Evolutionary conservation across 495 filamentous ascomycete species (phyloP).

Genomic region (Sporormia fimetaria): DNA sequence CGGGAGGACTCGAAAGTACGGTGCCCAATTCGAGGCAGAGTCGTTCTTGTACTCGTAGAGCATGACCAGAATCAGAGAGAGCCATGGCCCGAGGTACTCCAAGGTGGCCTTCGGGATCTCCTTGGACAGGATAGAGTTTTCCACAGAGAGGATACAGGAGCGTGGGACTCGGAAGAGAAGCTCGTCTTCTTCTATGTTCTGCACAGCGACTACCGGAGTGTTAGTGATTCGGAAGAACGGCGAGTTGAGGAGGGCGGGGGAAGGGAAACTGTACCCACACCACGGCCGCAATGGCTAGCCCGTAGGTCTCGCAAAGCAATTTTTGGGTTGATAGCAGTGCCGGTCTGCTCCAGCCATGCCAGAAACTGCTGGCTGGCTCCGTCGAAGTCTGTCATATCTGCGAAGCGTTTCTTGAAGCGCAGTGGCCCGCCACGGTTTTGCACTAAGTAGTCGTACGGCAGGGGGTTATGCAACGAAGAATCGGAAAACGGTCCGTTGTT

Average conservation of each 20-base stretch:
- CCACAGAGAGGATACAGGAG: constrained; percentile 39
- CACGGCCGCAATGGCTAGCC: constrained; percentile 43
- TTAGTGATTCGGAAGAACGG: constrained; percentile 4
- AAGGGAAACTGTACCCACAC: constrained; percentile 43
- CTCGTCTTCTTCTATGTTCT: constrained; percentile 50
- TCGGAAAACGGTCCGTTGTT: too few relatives aligned
- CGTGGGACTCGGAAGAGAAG: constrained; percentile 55
- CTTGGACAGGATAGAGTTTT: constrained; percentile 28
- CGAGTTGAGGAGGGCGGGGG: background rate
- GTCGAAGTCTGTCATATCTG: constrained; percentile 7
- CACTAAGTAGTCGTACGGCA: too few relatives aligned
- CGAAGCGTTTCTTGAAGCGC: too few relatives aligned
- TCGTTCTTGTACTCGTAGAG: constrained; percentile 62
- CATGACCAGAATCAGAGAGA: constrained; percentile 65
- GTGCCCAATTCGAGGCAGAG: constrained; percentile 55
- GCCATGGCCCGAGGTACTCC: constrained; percentile 38
- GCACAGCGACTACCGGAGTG: constrained; percentile 41
- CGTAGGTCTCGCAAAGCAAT: constrained; percentile 46
- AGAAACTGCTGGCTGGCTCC: constrained; percentile 37
- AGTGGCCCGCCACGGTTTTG: too few relatives aligned
- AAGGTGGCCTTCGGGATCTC: constrained; percentile 18
- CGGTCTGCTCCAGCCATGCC: constrained; percentile 42
- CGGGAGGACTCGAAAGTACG: constrained; percentile 75
- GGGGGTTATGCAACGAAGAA: too few relatives aligned
- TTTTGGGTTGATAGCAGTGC: constrained; percentile 44